Base-by-base conservation (phyloP, 2,329 filamentous ascomycete genomes). In the Lachnellula hyalina region DNA sequence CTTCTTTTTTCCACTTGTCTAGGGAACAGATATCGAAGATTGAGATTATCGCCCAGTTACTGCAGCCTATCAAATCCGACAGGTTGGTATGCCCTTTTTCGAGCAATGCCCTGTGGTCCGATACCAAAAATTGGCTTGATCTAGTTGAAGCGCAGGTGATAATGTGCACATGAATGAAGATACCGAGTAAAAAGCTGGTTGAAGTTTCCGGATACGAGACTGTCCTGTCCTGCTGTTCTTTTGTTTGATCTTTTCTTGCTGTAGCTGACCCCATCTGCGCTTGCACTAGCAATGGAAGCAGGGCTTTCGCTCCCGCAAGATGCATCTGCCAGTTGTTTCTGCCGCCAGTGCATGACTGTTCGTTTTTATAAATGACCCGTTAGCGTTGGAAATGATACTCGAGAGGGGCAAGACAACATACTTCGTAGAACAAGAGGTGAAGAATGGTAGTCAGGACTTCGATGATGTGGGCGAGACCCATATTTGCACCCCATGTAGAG, bases 1-100 rank as follows among this genome's bases (percentile, higher is more conserved):
- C 47, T n/a, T 50, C 38, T 15, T 38, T 50, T 21, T 45, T 54
- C 52, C 52, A 54, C 8, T n/a, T 50, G 25, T 54, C 52, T 36
- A 54, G 28, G 25, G 6, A 25, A 2, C 47, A 50, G 21, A 54
- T 51, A 12, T 54, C 47, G 8, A 32, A 25, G 28, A 50, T 50
- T 14, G 50, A 36, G 14, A 35, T n/a, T 14, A 54, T 50, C 14
- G 38, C 38, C 17, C 12, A 38, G 25, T 54, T 50, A 6, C n/a
- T 21, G 21, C 52, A 54, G 35, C 52, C 52, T 14, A 14, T 45
- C n/a, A 49, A 6, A 19, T 25, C 44, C 44, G 42, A 36, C 42
- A 23, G 19, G 28, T 49, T 7, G 21, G 36, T 17, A 2, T 21
- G 14, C 21, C 19, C 15, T 12, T 3, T 44, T 21, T 44, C 23